These are phyloP conservation scores for Solanum microdontum DNA, from an alignment of 257 asterid genomes.

Conservation along the genomic window DNA sequence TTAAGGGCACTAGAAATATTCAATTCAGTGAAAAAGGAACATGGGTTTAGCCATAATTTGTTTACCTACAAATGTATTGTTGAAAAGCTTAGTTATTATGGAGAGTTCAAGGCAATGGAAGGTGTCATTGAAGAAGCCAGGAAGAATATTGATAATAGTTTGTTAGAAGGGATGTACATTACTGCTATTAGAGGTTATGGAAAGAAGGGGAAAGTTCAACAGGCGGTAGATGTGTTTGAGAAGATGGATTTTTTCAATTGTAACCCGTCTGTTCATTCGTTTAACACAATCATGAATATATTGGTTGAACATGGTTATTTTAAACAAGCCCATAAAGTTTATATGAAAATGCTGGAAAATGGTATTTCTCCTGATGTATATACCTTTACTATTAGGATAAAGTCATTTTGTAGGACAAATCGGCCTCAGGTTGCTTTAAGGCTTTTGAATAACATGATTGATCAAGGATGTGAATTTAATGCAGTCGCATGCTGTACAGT, in stretches of 20 bases:
- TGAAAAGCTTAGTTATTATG: conserved; percentile 66
- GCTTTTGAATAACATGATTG: conserved; percentile 75
- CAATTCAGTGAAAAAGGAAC: conserved; percentile 57
- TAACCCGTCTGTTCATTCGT: conserved; percentile 51
- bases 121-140: conserved; percentile 53
- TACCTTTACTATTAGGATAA: conserved; percentile 73
- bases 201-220: conserved; percentile 54
- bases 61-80: conserved; percentile 62
- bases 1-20: conserved; percentile 82
- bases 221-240: conserved; percentile 75
- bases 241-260: conserved; percentile 91
- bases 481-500: conserved; percentile 73
- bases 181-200: conserved; percentile 71
- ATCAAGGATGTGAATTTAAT: conserved; percentile 63
- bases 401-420: conserved; percentile 70
- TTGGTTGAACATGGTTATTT: conserved; percentile 65
- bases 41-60: conserved; percentile 58
- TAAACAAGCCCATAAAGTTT: conserved; percentile 79
- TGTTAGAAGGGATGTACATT: conserved; percentile 69
- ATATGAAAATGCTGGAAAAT: conserved; percentile 74
- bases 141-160: conserved; percentile 30
- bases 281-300: conserved; percentile 71
- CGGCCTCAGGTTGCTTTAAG: conserved; percentile 78
- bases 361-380: conserved; percentile 66
- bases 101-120: conserved; percentile 80